A percentile compares a stretch with the other conserved stretches of the same genome.
Conservation (phyloP, 2,329 filamentous ascomycete species). For the Dactylonectria macrodidyma region DNA sequence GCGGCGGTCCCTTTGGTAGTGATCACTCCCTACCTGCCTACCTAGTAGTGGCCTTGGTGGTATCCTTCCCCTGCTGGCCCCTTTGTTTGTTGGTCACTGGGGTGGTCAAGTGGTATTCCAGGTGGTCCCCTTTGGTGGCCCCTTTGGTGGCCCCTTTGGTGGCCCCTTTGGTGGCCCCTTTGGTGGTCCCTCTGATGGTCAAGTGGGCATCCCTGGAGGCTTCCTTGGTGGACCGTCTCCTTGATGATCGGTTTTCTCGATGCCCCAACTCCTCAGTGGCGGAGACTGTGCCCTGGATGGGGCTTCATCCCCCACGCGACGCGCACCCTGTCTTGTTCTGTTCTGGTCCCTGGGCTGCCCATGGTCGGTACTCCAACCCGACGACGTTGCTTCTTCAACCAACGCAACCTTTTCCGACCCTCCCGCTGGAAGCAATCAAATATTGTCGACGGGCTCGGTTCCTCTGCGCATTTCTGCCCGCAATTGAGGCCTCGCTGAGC, state of each 20-base stretch:
- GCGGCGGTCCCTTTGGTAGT: background rate
- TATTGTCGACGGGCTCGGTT: background rate
- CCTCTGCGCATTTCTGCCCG: background rate
- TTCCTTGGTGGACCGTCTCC: too few species aligned
- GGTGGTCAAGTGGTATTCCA: too few species aligned
- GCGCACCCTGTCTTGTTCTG: background rate
- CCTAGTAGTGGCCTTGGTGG: background rate
- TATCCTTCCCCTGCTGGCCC: too few species aligned
- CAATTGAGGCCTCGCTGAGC: background rate
- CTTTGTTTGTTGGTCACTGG: background rate
- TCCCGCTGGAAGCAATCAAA: background rate
- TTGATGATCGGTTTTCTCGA: background rate
- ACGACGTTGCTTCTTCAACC: background rate
- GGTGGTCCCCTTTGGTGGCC: too few species aligned
- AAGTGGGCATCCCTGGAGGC: too few species aligned
- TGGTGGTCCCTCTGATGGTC: background rate
- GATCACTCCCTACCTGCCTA: too few species aligned
- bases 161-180: background rate
- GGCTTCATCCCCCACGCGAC: background rate
- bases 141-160: too few species aligned
- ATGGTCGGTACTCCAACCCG: background rate
- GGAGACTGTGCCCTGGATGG: constrained; percentile 6
- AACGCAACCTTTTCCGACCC: background rate
- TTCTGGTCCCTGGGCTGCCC: background rate
- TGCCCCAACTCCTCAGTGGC: background rate